Conservation (phyloP, 148 eudicot species). For the Polygonum maritimum region DNA sequence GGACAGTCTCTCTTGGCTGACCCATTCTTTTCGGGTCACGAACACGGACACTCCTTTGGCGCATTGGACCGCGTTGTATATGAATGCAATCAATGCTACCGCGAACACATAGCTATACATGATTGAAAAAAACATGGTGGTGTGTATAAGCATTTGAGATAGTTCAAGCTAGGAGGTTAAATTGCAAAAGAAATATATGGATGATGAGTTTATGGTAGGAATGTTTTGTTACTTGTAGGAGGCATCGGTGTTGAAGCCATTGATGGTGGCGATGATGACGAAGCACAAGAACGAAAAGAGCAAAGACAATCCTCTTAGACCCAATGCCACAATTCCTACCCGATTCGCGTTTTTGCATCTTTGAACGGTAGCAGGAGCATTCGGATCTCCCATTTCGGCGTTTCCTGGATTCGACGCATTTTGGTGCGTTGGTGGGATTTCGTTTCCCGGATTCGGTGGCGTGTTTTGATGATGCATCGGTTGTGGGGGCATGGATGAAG, state of each 20-base stretch:
- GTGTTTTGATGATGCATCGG: not conserved
- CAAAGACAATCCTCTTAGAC: conserved; percentile 1
- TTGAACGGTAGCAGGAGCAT: not conserved
- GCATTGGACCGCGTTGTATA: conserved; percentile 1
- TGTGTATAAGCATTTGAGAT: too few species aligned
- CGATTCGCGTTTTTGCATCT: not conserved
- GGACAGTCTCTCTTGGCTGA: not conserved
- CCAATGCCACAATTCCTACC: not conserved
- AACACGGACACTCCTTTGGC: not conserved
- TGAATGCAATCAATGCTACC: not conserved
- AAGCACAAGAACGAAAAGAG: conserved; percentile 6
- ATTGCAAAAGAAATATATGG: not conserved
- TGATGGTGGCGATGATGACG: conserved; percentile 6
- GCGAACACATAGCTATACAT: not conserved
- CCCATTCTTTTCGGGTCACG: not conserved
- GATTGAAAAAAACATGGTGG: not conserved
- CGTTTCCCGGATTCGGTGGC: not conserved
- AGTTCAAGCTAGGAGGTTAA: not conserved
- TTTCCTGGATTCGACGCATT: not conserved
- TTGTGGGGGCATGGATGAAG: not conserved
- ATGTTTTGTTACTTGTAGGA: not conserved
- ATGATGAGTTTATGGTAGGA: not conserved
- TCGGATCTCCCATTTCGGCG: not conserved
- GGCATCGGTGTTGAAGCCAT: not conserved
- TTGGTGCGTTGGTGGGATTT: not conserved